Evolutionary conservation across 805 yeast genomes (phyloP).

Genomic region (Cyberlindnera sargentensis): DNA sequence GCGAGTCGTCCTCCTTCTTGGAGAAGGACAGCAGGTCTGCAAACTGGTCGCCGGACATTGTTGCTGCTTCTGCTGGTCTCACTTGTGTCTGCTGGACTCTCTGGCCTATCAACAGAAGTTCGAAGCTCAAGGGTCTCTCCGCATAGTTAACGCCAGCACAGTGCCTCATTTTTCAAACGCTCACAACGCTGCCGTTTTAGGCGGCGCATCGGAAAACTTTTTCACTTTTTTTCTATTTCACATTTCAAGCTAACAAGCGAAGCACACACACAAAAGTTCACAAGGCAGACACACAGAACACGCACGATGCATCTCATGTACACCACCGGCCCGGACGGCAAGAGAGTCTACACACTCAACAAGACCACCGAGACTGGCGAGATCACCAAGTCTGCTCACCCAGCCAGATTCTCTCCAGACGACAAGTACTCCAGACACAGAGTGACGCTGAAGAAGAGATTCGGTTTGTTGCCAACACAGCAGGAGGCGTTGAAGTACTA

Average conservation of each 20-base stretch:
- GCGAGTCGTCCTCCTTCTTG: slow-evolving; percentile 21
- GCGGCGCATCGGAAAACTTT: too few relatives aligned
- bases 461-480: slow-evolving; percentile 79
- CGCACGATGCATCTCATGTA: slow-evolving; percentile 94
- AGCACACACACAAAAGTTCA: too few relatives aligned
- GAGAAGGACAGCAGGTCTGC: slow-evolving; percentile 20
- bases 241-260: too few relatives aligned
- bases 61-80: too few relatives aligned
- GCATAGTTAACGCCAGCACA: too few relatives aligned
- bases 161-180: too few relatives aligned
- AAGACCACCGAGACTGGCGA: slow-evolving; percentile 80
- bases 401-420: slow-evolving; percentile 99
- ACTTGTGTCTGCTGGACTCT: too few relatives aligned
- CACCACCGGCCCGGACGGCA: slow-evolving; percentile 91
- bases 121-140: too few relatives aligned
- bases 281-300: too few relatives aligned
- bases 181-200: too few relatives aligned
- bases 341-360: slow-evolving; percentile 88
- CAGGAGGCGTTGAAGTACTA: slow-evolving; percentile 27
- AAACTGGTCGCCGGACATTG: slow-evolving; percentile 21
- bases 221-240: too few relatives aligned
- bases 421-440: slow-evolving; percentile 99
- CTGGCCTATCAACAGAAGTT: too few relatives aligned
- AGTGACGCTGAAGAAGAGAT: slow-evolving; percentile 96
- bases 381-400: slow-evolving; percentile 98